Percentiles rank a stretch among this genome's conserved stretches.
These are phyloP conservation scores for Candolleomyces efflorescens DNA, from an alignment of 768 basidiomycete genomes.

Conservation along the genomic window DNA sequence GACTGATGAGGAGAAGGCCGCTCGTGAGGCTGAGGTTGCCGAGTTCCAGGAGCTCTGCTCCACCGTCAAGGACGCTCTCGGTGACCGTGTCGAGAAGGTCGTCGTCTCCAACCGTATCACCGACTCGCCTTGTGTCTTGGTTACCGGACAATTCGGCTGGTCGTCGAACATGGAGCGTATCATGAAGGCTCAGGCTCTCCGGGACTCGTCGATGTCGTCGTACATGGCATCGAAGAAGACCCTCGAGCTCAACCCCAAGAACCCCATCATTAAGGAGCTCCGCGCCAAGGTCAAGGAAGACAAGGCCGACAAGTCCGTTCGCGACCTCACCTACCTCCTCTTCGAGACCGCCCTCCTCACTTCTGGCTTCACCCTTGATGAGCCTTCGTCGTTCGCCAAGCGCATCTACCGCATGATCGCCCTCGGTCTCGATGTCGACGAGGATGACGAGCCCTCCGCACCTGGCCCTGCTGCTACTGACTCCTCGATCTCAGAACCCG, in stretches of 20 bases:
- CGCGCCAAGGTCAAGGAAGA: slow-evolving; percentile 94
- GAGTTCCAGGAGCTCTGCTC: slow-evolving; percentile 87
- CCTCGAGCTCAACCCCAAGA: slow-evolving; percentile 88
- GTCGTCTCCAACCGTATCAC: slow-evolving; percentile 96
- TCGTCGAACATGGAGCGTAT: slow-evolving; percentile 99
- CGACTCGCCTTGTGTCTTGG: slow-evolving; percentile 94
- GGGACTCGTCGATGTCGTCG: slow-evolving; percentile 95
- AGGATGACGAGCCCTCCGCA: slow-evolving; percentile 53
- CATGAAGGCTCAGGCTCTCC: slow-evolving; percentile 98
- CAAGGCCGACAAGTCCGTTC: slow-evolving; percentile 97
- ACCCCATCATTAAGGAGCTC: slow-evolving; percentile 94
- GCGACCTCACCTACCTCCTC: slow-evolving; percentile 91
- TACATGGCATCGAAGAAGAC: slow-evolving; percentile 99
- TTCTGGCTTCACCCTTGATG: slow-evolving; percentile 93
- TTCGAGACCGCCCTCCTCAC: slow-evolving; percentile 97
- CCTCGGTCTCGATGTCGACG: slow-evolving; percentile 86
- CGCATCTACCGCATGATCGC: slow-evolving; percentile 98
- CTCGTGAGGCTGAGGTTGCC: slow-evolving; percentile 79
- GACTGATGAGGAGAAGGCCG: slow-evolving; percentile 95
- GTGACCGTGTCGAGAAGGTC: slow-evolving; percentile 99
- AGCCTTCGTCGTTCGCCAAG: slow-evolving; percentile 91
- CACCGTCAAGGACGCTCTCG: slow-evolving; percentile 96
- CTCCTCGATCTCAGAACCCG: slow-evolving; percentile 33
- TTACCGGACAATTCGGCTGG: slow-evolving; percentile 99
- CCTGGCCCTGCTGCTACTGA: slow-evolving; percentile 28